phyloP scores from a whole-genome alignment of 2,329 filamentous ascomycete species.

The Fusarium goolgardi region DNA sequence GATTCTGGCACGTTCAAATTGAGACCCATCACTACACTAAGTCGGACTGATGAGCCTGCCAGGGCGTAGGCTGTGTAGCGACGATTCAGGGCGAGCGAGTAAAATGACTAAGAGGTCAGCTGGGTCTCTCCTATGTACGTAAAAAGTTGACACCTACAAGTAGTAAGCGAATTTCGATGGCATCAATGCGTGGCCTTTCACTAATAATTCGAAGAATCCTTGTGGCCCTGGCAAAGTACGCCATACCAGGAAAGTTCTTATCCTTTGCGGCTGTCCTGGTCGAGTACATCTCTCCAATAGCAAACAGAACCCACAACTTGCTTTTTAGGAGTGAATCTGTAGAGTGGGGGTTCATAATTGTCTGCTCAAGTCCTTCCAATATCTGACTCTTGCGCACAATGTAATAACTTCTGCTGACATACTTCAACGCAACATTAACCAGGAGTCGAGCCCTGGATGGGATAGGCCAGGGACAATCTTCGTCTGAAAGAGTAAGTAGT shows the following conservation, averaged over 20 bases:
- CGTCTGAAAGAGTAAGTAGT: conserved; percentile 45
- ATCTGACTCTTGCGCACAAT: conserved; percentile 55
- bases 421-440: conserved; percentile 55
- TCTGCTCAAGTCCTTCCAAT: conserved; percentile 52
- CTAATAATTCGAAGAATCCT: conserved; percentile 54
- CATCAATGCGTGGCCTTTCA: conserved; percentile 57
- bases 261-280: conserved; percentile 52
- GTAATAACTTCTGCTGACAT: conserved; percentile 56
- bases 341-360: conserved; percentile 51
- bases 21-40: conserved; percentile 58
- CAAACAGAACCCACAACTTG: conserved; percentile 59
- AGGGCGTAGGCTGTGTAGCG: conserved; percentile 58
- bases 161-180: conserved; percentile 58
- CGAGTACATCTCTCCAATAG: conserved; percentile 60
- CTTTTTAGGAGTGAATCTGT: conserved; percentile 52
- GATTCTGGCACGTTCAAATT: conserved; percentile 55
- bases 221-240: conserved; percentile 57
- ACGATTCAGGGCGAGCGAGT: conserved; percentile 58
- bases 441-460: conserved; percentile 48
- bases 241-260: conserved; percentile 56
- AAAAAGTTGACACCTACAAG: conserved; percentile 50
- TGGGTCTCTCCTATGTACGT: rapidly evolving
- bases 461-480: conserved; percentile 54
- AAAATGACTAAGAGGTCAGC: conserved; percentile 53
- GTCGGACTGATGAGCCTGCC: conserved; percentile 58